Conservation (phyloP, 2,329 filamentous ascomycete genomes). For the Aureobasidium musti region DNA sequence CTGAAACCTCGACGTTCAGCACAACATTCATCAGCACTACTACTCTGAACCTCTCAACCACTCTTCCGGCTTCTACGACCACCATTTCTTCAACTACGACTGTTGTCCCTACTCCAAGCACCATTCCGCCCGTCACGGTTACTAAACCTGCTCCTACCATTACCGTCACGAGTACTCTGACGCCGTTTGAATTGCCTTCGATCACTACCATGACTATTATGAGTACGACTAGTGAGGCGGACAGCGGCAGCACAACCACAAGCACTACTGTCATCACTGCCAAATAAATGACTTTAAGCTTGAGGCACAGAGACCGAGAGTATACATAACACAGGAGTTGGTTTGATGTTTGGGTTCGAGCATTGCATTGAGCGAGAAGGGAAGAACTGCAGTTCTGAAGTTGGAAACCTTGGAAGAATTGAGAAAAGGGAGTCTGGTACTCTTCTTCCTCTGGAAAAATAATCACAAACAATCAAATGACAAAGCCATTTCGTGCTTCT, state of each 20-base stretch:
- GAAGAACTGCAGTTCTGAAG: not conserved
- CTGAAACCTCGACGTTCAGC: not conserved
- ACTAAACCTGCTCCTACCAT: constrained; percentile 30
- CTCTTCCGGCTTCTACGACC: not conserved
- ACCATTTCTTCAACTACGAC: not conserved
- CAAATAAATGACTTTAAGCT: no score
- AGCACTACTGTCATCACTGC: constrained; percentile 23
- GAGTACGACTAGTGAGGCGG: constrained; percentile 23
- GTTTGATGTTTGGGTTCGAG: not conserved
- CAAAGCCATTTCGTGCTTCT: no score
- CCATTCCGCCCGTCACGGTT: constrained; percentile 25
- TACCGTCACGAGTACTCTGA: constrained; percentile 27
- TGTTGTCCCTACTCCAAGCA: not conserved
- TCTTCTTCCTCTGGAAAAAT: not conserved
- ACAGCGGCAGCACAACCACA: constrained; percentile 23
- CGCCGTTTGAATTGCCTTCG: constrained; percentile 8
- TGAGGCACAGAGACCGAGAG: no score
- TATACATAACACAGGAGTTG: no score
- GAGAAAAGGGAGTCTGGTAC: not conserved
- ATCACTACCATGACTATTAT: constrained; percentile 30
- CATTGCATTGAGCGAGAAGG: no score
- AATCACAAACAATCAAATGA: no score
- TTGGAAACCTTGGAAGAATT: not conserved
- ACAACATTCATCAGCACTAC: not conserved
- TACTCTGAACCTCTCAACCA: not conserved